Evolutionary conservation across 2,329 filamentous ascomycete genomes (phyloP).

Genomic region (Thielaviopsis musarum): DNA sequence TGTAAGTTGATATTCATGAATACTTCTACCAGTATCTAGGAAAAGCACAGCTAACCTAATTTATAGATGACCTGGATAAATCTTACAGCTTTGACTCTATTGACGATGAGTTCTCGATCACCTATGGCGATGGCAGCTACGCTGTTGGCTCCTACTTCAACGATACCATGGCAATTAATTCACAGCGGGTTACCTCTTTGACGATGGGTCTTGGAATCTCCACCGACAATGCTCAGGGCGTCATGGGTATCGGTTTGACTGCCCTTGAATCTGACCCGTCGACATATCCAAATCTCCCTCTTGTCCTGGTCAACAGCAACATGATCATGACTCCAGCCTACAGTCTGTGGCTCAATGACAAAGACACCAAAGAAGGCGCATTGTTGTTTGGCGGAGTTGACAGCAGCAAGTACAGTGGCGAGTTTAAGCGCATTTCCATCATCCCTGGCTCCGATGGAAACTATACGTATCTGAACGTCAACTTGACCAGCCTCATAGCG

Average conservation of each 20-base stretch:
- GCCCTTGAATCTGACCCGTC: conserved; percentile 30
- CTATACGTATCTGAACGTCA: conserved; percentile 31
- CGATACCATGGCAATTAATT: conserved; percentile 38
- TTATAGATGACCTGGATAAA: conserved; percentile 25
- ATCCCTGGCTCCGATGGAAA: conserved; percentile 23
- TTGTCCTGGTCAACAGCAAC: conserved; percentile 44
- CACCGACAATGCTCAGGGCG: conserved; percentile 39
- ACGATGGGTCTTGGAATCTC: conserved; percentile 40
- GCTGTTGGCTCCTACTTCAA: conserved; percentile 41
- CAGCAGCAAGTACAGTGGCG: conserved; percentile 52
- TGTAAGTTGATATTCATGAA: conserved; percentile 14
- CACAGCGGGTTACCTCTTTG: conserved; percentile 32
- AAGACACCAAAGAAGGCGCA: conserved; percentile 44
- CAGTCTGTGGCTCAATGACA: conserved; percentile 50
- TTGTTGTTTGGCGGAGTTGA: conserved; percentile 74
- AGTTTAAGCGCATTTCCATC: conserved; percentile 44
- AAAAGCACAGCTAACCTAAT: not conserved
- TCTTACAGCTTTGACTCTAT: conserved; percentile 32
- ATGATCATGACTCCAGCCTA: conserved; percentile 52
- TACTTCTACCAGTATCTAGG: conserved; percentile 18
- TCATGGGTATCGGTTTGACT: conserved; percentile 44
- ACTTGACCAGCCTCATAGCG: conserved; percentile 30
- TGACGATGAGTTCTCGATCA: conserved; percentile 35
- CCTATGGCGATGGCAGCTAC: conserved; percentile 43
- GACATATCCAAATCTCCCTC: conserved; percentile 42